These are phyloP conservation scores for Penicillium sp. DNA, from an alignment of 2,329 filamentous ascomycete genomes.

Conservation along the genomic window DNA sequence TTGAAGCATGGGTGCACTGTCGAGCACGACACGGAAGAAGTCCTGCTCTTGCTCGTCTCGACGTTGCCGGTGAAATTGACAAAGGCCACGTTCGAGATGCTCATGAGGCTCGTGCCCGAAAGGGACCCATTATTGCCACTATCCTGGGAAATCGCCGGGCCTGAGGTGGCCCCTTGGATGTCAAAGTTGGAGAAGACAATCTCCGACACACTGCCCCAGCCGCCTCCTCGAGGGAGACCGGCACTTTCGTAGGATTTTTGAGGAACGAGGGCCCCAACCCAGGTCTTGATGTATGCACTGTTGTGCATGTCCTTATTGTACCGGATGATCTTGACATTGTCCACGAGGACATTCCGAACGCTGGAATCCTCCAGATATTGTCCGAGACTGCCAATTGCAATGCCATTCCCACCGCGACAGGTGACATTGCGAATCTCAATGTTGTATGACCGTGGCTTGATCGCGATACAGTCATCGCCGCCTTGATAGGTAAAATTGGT, in stretches of 20 bases:
- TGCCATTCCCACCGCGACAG: conserved; percentile 51
- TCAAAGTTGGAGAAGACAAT: conserved; percentile 49
- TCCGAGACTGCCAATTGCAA: conserved; percentile 49
- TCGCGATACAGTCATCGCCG: conserved; percentile 56
- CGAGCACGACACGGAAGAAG: conserved; percentile 44
- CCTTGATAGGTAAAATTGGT: conserved; percentile 51
- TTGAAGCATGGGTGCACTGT: conserved; percentile 47
- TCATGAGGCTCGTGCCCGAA: conserved; percentile 47
- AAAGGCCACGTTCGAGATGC: conserved; percentile 45
- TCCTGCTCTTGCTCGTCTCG: conserved; percentile 27
- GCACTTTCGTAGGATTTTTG: conserved; percentile 47
- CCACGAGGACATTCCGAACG: conserved; percentile 46
- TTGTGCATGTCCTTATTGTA: conserved; percentile 46
- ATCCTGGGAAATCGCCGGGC: conserved; percentile 44
- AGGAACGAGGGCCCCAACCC: conserved; percentile 45
- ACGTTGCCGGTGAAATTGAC: conserved; percentile 49
- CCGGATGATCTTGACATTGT: conserved; percentile 41
- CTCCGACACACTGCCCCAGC: conserved; percentile 50
- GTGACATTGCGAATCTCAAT: conserved; percentile 48
- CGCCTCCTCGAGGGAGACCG: conserved; percentile 46
- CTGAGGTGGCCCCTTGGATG: conserved; percentile 42
- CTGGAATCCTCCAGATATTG: conserved; percentile 52
- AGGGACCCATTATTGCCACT: conserved; percentile 47
- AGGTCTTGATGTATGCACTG: conserved; percentile 53
- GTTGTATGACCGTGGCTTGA: conserved; percentile 59